Evolutionary conservation across 163 green algal genomes (phyloP).

Genomic region (Scenedesmus sp.): DNA sequence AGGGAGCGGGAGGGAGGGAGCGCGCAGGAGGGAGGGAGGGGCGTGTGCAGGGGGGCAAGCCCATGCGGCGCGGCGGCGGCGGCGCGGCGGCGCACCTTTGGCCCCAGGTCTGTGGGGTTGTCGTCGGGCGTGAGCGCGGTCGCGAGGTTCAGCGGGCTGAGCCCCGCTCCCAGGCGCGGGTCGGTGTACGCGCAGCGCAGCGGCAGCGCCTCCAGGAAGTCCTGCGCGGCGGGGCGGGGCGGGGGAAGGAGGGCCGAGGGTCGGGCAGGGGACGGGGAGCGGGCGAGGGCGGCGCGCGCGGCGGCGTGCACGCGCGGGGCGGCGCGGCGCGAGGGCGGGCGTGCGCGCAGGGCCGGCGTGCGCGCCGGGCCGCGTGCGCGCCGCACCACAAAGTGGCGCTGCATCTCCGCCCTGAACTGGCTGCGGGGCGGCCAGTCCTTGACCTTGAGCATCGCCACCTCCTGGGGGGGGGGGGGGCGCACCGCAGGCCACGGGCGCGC

Average conservation of each 20-base stretch:
- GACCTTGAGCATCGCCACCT: constrained; percentile 81
- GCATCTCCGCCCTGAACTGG: constrained; percentile 54
- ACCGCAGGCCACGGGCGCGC: no score
- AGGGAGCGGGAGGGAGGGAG: no score
- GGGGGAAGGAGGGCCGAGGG: no score
- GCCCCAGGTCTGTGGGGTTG: constrained; percentile 83
- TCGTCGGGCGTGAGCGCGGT: constrained; percentile 49
- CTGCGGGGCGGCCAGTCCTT: constrained; percentile 81
- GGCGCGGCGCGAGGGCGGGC: no score
- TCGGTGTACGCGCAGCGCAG: constrained; percentile 71
- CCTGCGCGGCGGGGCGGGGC: constrained; percentile 60
- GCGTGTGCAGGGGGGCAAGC: no score
- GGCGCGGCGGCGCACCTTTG: no score
- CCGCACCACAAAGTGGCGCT: constrained; percentile 59
- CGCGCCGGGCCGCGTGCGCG: neutral
- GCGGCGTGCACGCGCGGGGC: neutral
- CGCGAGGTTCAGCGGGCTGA: constrained; percentile 77
- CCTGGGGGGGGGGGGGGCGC: no score
- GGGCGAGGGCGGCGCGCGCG: neutral
- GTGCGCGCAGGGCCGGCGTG: neutral
- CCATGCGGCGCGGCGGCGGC: no score
- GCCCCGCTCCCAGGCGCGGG: constrained; percentile 46
- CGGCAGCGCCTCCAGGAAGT: constrained; percentile 81
- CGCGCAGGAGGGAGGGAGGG: no score
- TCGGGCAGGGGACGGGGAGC: no score